Evolutionary conservation across 2,329 filamentous ascomycete species (phyloP).

Genomic region (Penicillium concentricum): DNA sequence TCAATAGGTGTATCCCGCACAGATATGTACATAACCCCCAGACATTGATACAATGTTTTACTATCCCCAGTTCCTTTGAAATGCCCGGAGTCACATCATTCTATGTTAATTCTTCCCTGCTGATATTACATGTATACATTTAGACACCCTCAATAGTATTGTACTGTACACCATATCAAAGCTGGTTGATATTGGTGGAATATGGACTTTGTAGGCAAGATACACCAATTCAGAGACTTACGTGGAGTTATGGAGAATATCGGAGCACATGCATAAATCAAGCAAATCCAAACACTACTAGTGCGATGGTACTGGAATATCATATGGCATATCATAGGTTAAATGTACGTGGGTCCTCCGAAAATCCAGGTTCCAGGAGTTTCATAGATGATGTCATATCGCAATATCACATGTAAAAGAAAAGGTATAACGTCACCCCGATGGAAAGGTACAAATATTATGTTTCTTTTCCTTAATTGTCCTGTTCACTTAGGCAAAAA

Average conservation of each 20-base stretch:
- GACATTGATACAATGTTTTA: no score
- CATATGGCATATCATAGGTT: background rate
- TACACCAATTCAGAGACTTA: background rate
- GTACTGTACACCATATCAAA: background rate
- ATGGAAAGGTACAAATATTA: background rate
- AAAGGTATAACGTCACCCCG: background rate
- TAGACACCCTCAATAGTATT: background rate
- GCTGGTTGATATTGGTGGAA: background rate
- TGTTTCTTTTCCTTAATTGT: background rate
- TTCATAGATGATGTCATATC: background rate
- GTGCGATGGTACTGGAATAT: no score
- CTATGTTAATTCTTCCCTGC: fast-evolving
- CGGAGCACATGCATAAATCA: background rate
- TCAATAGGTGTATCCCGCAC: background rate
- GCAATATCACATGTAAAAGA: conserved; percentile 1
- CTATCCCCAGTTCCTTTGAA: background rate
- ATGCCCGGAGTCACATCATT: background rate
- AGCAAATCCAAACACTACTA: background rate
- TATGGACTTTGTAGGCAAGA: no score
- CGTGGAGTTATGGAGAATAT: background rate
- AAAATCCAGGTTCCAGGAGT: background rate
- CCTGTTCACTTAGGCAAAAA: background rate
- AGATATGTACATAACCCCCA: background rate
- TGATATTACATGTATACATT: background rate
- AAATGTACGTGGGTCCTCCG: background rate